These are phyloP conservation scores for Cryptococcus depauperatus DNA, from an alignment of 1,284 basidiomycete genomes.

Conservation along the genomic window DNA sequence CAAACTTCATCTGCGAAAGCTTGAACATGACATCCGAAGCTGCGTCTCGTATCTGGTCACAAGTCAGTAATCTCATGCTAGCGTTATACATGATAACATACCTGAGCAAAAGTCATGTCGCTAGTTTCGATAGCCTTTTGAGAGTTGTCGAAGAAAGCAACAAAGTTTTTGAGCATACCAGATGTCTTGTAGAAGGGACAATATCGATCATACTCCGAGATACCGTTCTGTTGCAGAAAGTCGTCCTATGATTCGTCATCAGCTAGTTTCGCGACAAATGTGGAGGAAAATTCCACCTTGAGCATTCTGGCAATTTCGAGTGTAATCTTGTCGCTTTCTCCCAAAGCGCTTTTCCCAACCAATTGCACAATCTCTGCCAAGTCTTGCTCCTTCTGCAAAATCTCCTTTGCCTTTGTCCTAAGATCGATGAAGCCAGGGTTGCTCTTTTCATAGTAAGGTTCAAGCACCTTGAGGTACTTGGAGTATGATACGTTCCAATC, in stretches of 20 bases:
- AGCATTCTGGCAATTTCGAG: constrained; percentile 95
- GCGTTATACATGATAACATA: constrained; percentile 11
- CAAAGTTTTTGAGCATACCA: constrained; percentile 92
- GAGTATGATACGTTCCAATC: constrained; percentile 99
- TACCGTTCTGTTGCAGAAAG: constrained; percentile 98
- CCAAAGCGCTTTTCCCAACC: constrained; percentile 95
- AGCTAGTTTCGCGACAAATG: neutral
- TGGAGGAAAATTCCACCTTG: constrained; percentile 44
- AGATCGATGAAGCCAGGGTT: constrained; percentile 90
- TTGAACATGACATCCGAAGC: constrained; percentile 86
- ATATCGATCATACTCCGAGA: constrained; percentile 92
- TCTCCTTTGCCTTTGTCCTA: constrained; percentile 86
- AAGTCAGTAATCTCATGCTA: neutral
- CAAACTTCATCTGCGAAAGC: constrained; percentile 97
- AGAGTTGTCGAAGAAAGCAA: constrained; percentile 83
- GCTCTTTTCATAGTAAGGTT: constrained; percentile 83
- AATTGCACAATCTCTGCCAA: constrained; percentile 98
- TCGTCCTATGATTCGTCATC: constrained; percentile 68
- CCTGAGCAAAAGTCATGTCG: constrained; percentile 80
- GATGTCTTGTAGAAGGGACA: constrained; percentile 99
- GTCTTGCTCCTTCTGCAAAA: constrained; percentile 97
- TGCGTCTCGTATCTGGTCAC: constrained; percentile 64
- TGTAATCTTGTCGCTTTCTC: constrained; percentile 97
- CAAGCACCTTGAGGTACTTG: constrained; percentile 93
- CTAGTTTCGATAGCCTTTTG: constrained; percentile 74